These are phyloP conservation scores for Penicillium sp. DNA, from an alignment of 2,329 filamentous ascomycete species.

Conservation along the genomic window DNA sequence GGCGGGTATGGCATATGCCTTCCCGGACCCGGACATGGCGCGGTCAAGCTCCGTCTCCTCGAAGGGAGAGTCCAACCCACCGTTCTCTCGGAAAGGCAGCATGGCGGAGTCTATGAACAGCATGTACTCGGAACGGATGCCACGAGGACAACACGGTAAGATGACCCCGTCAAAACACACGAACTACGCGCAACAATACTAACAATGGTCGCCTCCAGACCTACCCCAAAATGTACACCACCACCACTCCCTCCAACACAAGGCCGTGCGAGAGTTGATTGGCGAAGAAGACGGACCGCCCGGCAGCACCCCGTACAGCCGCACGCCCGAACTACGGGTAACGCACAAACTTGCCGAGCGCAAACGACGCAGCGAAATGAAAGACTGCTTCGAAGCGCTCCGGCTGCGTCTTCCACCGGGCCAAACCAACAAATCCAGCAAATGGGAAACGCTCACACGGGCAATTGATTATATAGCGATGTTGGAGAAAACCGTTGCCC, in stretches of 20 bases:
- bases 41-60: conserved; percentile 33
- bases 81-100: conserved; percentile 40
- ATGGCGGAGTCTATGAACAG: conserved; percentile 43
- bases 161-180: background rate
- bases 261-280: conserved; percentile 41
- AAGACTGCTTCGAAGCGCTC: conserved; percentile 43
- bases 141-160: conserved; percentile 43
- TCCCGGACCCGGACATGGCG: conserved; percentile 42
- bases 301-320: conserved; percentile 41
- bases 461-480: conserved; percentile 43
- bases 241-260: conserved; percentile 43
- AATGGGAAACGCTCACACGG: conserved; percentile 44
- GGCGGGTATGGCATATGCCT: conserved; percentile 44
- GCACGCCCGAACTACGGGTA: conserved; percentile 43
- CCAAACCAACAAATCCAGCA: conserved; percentile 46
- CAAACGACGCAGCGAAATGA: conserved; percentile 47
- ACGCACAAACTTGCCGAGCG: conserved; percentile 45
- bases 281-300: conserved; percentile 38
- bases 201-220: conserved; percentile 25
- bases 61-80: conserved; percentile 26
- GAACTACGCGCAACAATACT: background rate
- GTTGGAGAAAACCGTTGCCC: conserved; percentile 36
- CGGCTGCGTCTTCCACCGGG: conserved; percentile 38
- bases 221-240: conserved; percentile 42
- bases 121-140: conserved; percentile 41